A percentile compares a stretch with the other conserved stretches of the same genome.
phyloP scores from a whole-genome alignment of 345 rosid genomes.

The Pugionium dolabratum region DNA sequence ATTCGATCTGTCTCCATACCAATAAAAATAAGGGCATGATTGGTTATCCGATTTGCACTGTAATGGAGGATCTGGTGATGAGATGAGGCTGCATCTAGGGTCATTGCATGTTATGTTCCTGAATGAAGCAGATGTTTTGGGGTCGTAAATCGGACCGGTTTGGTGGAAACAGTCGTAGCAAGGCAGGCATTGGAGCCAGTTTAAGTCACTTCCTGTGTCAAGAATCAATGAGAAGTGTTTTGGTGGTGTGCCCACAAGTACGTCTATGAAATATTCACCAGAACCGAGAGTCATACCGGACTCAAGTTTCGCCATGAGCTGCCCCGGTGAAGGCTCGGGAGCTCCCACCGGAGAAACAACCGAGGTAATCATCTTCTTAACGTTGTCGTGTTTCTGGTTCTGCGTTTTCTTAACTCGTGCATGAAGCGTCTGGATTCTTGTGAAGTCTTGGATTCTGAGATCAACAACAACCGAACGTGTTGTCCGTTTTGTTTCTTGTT shows the following conservation, averaged over 20 bases:
- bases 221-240: conserved; percentile 88
- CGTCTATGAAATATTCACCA: conserved; percentile 94
- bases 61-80: conserved; percentile 66
- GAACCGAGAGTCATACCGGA: conserved; percentile 88
- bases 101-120: conserved; percentile 68
- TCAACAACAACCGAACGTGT: conserved; percentile 46
- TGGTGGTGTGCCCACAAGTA: conserved; percentile 85
- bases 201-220: conserved; percentile 95
- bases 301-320: conserved; percentile 72
- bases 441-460: conserved; percentile 57
- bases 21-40: conserved; percentile 81
- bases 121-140: conserved; percentile 59
- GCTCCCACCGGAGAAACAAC: not conserved
- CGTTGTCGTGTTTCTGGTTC: conserved; percentile 50
- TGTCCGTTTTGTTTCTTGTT: conserved; percentile 32
- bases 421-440: conserved; percentile 73
- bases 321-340: not conserved
- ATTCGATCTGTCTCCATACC: conserved; percentile 90
- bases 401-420: conserved; percentile 64
- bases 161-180: conserved; percentile 90
- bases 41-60: conserved; percentile 62
- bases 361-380: conserved; percentile 22
- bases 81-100: conserved; percentile 62
- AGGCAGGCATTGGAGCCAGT: conserved; percentile 91
- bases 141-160: conserved; percentile 73